Evolutionary conservation across 768 basidiomycete species (phyloP).

Genomic region (Xerocomus brunneocitrinus): DNA sequence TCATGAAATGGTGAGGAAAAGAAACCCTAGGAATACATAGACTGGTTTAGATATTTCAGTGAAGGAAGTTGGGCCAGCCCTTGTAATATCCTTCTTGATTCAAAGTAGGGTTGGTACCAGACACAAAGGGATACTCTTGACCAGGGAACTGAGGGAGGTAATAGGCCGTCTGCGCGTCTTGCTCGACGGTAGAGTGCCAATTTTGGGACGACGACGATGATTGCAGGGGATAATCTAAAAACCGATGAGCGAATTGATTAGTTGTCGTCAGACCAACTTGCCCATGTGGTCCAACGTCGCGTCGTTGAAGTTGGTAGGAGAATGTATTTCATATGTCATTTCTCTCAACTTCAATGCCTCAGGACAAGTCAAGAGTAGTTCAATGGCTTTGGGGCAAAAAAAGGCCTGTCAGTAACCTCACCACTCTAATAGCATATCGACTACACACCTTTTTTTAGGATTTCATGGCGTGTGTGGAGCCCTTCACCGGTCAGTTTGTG

Average conservation of each 20-base stretch:
- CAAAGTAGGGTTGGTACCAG: background rate
- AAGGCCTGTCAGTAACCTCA: background rate
- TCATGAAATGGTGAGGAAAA: background rate
- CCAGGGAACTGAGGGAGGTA: background rate
- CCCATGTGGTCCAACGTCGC: background rate
- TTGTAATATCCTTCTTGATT: background rate
- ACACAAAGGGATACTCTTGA: background rate
- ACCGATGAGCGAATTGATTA: constrained; percentile 1
- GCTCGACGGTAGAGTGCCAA: background rate
- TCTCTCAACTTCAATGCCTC: background rate
- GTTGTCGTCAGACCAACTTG: background rate
- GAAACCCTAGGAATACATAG: background rate
- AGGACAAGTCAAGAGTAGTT: constrained; percentile 6
- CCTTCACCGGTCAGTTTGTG: constrained; percentile 14
- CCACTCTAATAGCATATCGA: background rate
- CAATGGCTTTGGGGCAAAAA: constrained; percentile 3
- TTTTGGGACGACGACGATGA: background rate
- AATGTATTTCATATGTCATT: background rate
- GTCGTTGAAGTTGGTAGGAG: background rate
- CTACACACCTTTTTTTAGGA: constrained; percentile 17
- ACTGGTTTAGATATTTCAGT: background rate
- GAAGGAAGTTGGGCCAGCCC: background rate
- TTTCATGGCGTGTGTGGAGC: constrained; percentile 18
- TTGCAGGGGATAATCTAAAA: constrained; percentile 1
- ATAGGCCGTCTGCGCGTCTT: background rate